Conservation (phyloP, 2,329 filamentous ascomycete species). For the Xylaria sp. region DNA sequence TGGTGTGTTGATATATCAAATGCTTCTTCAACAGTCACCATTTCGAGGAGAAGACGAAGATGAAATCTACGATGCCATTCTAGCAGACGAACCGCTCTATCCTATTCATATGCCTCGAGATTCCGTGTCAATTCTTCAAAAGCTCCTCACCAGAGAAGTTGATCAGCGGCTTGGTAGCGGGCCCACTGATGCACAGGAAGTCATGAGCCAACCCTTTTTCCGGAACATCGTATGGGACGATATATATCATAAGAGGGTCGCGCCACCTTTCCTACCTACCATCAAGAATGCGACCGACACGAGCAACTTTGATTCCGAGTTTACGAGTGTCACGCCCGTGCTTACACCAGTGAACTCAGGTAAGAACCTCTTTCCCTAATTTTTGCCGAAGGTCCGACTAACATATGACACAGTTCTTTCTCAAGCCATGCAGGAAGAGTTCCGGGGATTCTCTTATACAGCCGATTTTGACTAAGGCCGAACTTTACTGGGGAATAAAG, state of each 20-base stretch:
- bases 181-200: conserved; percentile 95
- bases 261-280: conserved; percentile 87
- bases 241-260: conserved; percentile 93
- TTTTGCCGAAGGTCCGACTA: conserved; percentile 39
- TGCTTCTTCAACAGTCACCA: conserved; percentile 97
- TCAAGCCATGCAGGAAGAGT: conserved; percentile 99
- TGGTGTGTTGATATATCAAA: conserved; percentile 98
- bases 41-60: conserved; percentile 99
- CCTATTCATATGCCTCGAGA: conserved; percentile 99
- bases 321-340: conserved; percentile 97
- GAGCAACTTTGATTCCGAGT: conserved; percentile 99
- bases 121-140: conserved; percentile 96
- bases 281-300: conserved; percentile 96
- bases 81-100: conserved; percentile 96
- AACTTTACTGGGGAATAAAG: conserved; percentile 10
- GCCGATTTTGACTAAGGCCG: conserved; percentile 79
- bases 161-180: conserved; percentile 93
- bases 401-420: conserved; percentile 77
- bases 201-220: conserved; percentile 99
- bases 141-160: conserved; percentile 93
- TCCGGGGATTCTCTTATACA: conserved; percentile 98
- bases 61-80: conserved; percentile 98
- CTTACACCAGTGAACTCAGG: conserved; percentile 96
- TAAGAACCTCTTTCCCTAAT: conserved; percentile 63
- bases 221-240: conserved; percentile 98